phyloP scores from a whole-genome alignment of 352 stramenopile species.

The Phytophthora citrophthora region DNA sequence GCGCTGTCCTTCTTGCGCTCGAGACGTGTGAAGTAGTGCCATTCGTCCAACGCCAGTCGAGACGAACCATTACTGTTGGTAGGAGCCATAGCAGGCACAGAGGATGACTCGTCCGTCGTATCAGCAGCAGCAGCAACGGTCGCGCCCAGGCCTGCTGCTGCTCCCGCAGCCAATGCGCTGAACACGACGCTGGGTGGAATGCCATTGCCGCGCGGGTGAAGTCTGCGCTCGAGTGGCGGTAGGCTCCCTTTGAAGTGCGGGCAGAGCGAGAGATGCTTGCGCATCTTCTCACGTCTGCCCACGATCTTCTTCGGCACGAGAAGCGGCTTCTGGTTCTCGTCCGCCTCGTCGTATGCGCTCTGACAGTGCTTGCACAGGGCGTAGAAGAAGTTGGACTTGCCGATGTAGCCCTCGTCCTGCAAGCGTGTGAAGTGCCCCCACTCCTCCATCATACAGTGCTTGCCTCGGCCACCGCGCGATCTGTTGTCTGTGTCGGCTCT shows the following conservation, averaged over 20 bases:
- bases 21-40: constrained; percentile 80
- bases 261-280: constrained; percentile 71
- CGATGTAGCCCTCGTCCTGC: constrained; percentile 81
- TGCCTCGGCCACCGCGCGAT: constrained; percentile 58
- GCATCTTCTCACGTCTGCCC: constrained; percentile 79
- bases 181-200: constrained; percentile 30
- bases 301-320: constrained; percentile 71
- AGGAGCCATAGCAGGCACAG: not conserved
- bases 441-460: constrained; percentile 87
- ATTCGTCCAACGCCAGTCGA: constrained; percentile 71
- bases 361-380: constrained; percentile 78
- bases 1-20: constrained; percentile 76
- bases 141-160: not conserved
- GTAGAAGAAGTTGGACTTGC: constrained; percentile 85
- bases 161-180: constrained; percentile 14
- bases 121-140: not conserved
- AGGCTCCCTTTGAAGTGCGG: constrained; percentile 73
- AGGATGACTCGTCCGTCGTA: not conserved
- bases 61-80: constrained; percentile 31
- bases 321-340: constrained; percentile 58
- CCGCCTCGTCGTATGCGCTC: constrained; percentile 57
- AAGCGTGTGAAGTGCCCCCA: constrained; percentile 82
- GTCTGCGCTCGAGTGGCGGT: constrained; percentile 52
- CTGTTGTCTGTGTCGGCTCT: constrained; percentile 39
- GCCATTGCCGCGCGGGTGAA: constrained; percentile 22